These are phyloP conservation scores for Bacterosira constricta DNA, from an alignment of 108 stramenopile species.

Conservation along the genomic window DNA sequence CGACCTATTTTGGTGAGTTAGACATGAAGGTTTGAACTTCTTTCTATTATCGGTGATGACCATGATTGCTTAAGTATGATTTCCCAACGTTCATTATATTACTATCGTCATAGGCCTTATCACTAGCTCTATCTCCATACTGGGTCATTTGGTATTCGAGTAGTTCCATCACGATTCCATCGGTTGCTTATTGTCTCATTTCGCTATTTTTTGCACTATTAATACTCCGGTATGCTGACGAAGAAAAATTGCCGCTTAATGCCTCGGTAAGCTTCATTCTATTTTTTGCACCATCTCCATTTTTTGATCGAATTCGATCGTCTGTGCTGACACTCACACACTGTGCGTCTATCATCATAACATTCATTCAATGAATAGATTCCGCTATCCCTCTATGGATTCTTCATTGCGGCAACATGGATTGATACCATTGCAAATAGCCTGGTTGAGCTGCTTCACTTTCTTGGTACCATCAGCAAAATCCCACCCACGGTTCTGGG, in stretches of 20 bases:
- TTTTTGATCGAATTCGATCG: too few relatives aligned
- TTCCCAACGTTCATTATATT: too few relatives aligned
- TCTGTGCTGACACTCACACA: not conserved
- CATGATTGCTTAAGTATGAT: too few relatives aligned
- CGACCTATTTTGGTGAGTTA: constrained; percentile 29
- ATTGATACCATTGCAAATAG: constrained; percentile 66
- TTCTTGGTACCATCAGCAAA: constrained; percentile 50
- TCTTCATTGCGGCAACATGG: constrained; percentile 65
- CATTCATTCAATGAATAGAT: not conserved
- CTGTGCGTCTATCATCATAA: not conserved
- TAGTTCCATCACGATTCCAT: constrained; percentile 32
- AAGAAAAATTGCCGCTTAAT: constrained; percentile 39
- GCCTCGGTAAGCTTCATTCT: constrained; percentile 22
- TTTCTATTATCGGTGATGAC: not conserved
- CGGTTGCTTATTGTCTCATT: not conserved
- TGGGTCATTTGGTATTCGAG: constrained; percentile 48
- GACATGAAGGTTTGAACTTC: too few relatives aligned
- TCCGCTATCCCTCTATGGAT: constrained; percentile 52
- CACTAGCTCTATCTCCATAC: constrained; percentile 31
- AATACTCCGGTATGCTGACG: constrained; percentile 38
- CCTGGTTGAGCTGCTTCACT: constrained; percentile 60
- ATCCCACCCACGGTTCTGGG: constrained; percentile 65
- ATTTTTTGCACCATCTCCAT: too few relatives aligned
- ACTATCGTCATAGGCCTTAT: too few relatives aligned
- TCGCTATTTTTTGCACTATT: constrained; percentile 11